Percentiles rank a stretch among this genome's conserved stretches.
Conservation (phyloP, 1,284 basidiomycete species). For the Trametes versicolor region DNA sequence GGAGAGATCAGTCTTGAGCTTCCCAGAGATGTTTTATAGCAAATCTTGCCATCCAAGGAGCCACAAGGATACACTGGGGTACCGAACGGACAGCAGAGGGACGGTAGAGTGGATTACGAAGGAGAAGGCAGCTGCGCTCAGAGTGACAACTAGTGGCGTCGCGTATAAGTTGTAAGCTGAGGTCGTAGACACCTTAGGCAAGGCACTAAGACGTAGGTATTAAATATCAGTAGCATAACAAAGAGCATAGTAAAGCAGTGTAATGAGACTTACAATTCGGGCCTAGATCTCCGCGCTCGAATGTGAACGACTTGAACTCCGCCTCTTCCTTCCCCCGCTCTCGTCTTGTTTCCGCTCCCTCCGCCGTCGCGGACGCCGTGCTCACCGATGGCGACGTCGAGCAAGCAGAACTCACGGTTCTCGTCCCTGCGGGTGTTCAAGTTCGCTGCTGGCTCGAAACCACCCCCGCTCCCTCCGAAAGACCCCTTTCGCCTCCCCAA, state of each 20-base stretch:
- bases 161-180: too few relatives aligned
- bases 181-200: neutral
- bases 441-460: constrained; percentile 48
- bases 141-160: too few relatives aligned
- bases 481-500: constrained; percentile 64
- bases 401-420: constrained; percentile 60
- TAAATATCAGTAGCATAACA: neutral
- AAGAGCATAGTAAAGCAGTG: neutral
- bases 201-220: neutral
- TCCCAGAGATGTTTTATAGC: too few relatives aligned
- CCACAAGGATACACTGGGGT: too few relatives aligned
- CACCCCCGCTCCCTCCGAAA: constrained; percentile 75
- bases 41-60: too few relatives aligned
- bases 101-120: too few relatives aligned
- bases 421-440: constrained; percentile 71
- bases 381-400: constrained; percentile 44
- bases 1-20: too few relatives aligned
- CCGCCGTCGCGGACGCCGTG: constrained; percentile 37
- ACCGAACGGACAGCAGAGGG: too few relatives aligned
- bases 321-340: neutral
- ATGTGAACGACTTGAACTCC: constrained; percentile 8
- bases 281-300: constrained; percentile 18
- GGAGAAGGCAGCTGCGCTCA: too few relatives aligned
- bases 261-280: constrained; percentile 1
- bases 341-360: constrained; percentile 18